Conservation (phyloP, 2,329 filamentous ascomycete genomes). For the Microsporum audouinii region DNA sequence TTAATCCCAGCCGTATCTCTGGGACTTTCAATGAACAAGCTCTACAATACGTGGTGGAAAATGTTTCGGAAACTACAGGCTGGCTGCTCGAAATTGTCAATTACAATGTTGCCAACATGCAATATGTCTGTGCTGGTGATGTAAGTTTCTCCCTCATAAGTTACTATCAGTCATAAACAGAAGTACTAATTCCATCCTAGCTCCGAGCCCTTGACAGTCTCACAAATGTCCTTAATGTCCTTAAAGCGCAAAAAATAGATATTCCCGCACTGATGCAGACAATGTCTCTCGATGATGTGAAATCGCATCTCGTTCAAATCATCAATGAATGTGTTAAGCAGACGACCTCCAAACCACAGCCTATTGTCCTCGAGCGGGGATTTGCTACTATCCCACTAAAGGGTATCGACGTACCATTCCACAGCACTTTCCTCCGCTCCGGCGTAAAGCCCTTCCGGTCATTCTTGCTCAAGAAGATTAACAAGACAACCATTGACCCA, state of each 20-base stretch:
- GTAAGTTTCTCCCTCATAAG: slow-evolving; percentile 26
- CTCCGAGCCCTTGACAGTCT: slow-evolving; percentile 54
- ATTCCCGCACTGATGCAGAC: slow-evolving; percentile 85
- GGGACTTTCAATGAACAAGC: slow-evolving; percentile 98
- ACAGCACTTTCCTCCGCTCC: slow-evolving; percentile 93
- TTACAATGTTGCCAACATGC: slow-evolving; percentile 65
- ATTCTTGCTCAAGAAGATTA: slow-evolving; percentile 99
- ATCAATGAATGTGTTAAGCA: slow-evolving; percentile 78
- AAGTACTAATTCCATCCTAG: slow-evolving; percentile 19
- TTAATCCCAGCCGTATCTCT: slow-evolving; percentile 95
- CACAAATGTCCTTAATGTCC: slow-evolving; percentile 77
- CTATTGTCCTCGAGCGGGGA: slow-evolving; percentile 81
- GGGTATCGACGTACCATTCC: slow-evolving; percentile 98
- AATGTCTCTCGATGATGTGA: slow-evolving; percentile 78
- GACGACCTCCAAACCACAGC: slow-evolving; percentile 77
- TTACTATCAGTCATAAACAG: not conserved
- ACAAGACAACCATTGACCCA: slow-evolving; percentile 96
- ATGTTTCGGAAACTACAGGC: slow-evolving; percentile 81
- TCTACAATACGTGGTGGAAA: slow-evolving; percentile 91
- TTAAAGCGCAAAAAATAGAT: slow-evolving; percentile 95
- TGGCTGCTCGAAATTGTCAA: slow-evolving; percentile 99
- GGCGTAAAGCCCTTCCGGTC: slow-evolving; percentile 98
- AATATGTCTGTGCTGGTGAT: slow-evolving; percentile 58
- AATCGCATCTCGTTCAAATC: slow-evolving; percentile 78
- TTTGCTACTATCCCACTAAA: slow-evolving; percentile 94